Evolutionary conservation across 192 early-diverging fungal species (phyloP).

Genomic region (Spizellomyces sp.): DNA sequence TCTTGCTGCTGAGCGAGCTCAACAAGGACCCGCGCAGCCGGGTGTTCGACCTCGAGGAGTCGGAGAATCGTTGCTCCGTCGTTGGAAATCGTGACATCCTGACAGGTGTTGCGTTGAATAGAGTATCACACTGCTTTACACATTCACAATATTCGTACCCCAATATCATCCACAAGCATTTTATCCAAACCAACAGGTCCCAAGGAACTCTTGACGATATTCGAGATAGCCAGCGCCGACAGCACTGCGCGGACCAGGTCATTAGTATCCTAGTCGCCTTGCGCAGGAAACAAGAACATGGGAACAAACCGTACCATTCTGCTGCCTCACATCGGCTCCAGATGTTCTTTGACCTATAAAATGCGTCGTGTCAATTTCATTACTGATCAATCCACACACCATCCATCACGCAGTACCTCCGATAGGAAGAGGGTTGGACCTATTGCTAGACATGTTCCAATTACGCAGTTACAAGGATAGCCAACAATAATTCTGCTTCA

Average conservation of each 20-base stretch:
- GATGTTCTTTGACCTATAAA: conserved; percentile 89
- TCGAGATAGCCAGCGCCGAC: conserved; percentile 93
- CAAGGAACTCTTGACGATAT: conserved; percentile 98
- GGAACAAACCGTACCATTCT: conserved; percentile 77
- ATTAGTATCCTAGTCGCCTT: neutral
- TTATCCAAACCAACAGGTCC: conserved; percentile 99
- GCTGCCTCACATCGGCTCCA: conserved; percentile 86
- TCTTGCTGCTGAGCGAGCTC: conserved; percentile 99
- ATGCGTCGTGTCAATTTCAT: conserved; percentile 25
- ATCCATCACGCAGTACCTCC: conserved; percentile 11
- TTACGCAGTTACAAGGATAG: too few relatives aligned
- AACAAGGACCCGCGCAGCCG: conserved; percentile 93
- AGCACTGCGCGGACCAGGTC: conserved; percentile 67
- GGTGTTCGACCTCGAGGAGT: conserved; percentile 98
- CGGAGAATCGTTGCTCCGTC: conserved; percentile 98
- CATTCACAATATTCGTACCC: conserved; percentile 55
- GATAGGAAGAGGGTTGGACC: conserved; percentile 26
- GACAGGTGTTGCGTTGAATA: neutral
- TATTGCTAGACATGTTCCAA: neutral
- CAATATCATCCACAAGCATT: conserved; percentile 99
- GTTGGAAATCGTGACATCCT: conserved; percentile 99
- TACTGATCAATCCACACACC: too few relatives aligned
- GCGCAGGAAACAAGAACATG: neutral
- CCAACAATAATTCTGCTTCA: too few relatives aligned
- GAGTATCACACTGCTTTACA: neutral